Evolutionary conservation across 2,329 filamentous ascomycete species (phyloP), one percentile per base, ranked within the genome.

Genomic region (Scedosporium minutisporum): DNA sequence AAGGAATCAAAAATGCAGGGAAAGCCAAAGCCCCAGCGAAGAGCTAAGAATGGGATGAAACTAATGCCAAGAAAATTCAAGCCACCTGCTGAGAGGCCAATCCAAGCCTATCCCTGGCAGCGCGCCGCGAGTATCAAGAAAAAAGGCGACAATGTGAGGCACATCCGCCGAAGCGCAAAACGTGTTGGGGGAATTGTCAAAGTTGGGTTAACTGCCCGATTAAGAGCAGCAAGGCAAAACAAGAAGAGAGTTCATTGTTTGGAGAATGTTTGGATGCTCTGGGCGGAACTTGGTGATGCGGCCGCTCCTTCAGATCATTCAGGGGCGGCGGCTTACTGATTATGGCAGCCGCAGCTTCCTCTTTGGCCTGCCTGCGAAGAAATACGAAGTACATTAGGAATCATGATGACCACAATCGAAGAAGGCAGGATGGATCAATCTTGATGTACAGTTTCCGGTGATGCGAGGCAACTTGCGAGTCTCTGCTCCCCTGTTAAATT

Each of bases 21-120:
- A 51, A 10, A 61, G n/a, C 21, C 21, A 51, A 10, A 61, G n/a
- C 21, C 21, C 23, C 9, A 53, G 21, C 7, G 51, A 38, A 12
- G 33, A 61, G 27, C 25, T 33, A 51, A 41, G 55, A 53, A 33
- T 61, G 58, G 58, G 58, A 60, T 51, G 58, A 60, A 60, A 51
- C 58, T 14, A 14, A n/a, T 33, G 14, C 58, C 57, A 25, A 42
- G 21, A 7, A 16, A 55, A 23, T 23, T 6, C 21, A 27, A 55
- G 23, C 18, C 23, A 14, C 18, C 21, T 23, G 12, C 12, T 23
- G 23, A 27, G 51, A 23, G 12, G 48, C 51, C 21, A 27, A 6
- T 23, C 51, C 18, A 23, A 38, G 33, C 10, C 44, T 7, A 48
- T 48, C 44, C 44, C 44, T 48, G n/a, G 16, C n/a, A 48, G 44